phyloP scores from a whole-genome alignment of 495 filamentous ascomycete species.

The Rusavskia elegans region DNA sequence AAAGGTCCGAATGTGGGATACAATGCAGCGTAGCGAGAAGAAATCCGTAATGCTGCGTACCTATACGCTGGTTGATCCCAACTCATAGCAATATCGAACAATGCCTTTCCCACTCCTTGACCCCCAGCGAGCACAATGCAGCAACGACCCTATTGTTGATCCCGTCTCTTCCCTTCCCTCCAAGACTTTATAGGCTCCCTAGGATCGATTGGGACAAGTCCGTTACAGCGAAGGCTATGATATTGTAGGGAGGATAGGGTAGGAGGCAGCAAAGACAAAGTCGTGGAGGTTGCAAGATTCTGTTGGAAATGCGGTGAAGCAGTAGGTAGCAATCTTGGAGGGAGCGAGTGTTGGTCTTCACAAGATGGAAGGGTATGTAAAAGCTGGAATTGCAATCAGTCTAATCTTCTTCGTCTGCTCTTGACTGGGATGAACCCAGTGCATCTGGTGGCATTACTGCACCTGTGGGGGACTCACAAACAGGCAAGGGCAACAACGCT shows the following conservation, averaged over 20 bases:
- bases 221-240: background rate
- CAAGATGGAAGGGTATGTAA: background rate
- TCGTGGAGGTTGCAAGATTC: background rate
- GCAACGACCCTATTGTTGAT: background rate
- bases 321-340: background rate
- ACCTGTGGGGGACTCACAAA: background rate
- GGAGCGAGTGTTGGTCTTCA: too few species aligned
- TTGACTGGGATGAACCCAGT: background rate
- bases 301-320: background rate
- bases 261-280: background rate
- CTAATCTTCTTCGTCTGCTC: background rate
- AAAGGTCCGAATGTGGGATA: too few species aligned
- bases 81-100: constrained; percentile 36
- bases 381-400: background rate
- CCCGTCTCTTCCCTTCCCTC: background rate
- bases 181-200: background rate
- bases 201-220: background rate
- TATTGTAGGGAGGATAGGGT: background rate
- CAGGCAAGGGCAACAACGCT: too few species aligned
- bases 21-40: too few species aligned
- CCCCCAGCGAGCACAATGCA: background rate
- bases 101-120: too few species aligned
- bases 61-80: constrained; percentile 59
- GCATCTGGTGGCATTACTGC: too few species aligned
- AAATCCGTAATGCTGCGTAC: constrained; percentile 28